Conservation (phyloP, 805 yeast species). For the Saccharomycopsis babjevae region DNA sequence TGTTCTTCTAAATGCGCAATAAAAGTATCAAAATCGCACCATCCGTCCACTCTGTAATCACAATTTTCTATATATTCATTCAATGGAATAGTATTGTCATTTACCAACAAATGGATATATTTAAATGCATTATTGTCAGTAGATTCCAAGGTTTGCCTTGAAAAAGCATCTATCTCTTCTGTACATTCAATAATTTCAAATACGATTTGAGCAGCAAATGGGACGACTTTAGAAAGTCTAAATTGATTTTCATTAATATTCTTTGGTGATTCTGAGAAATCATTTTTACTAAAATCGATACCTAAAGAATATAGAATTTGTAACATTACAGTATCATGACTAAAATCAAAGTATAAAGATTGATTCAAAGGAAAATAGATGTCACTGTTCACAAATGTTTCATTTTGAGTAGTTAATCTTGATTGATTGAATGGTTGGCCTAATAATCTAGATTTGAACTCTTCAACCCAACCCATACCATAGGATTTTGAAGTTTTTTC, state of each 20-base stretch:
- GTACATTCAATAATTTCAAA: conserved; percentile 19
- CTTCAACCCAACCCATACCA: conserved; percentile 47
- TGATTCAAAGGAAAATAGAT: conserved; percentile 31
- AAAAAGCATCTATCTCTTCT: conserved; percentile 14
- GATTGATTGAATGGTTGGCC: conserved; percentile 40
- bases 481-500: conserved; percentile 43
- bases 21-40: conserved; percentile 18
- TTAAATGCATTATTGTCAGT: not conserved
- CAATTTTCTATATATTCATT: conserved; percentile 13
- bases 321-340: conserved; percentile 59
- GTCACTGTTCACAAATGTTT: conserved; percentile 25
- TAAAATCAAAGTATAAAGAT: conserved; percentile 55
- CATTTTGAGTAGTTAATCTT: conserved; percentile 37
- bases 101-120: conserved; percentile 18
- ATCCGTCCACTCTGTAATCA: conserved; percentile 20
- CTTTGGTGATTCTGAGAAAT: conserved; percentile 7
- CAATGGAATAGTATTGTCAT: conserved; percentile 18
- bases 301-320: conserved; percentile 57
- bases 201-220: conserved; percentile 16
- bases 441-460: conserved; percentile 30
- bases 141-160: not conserved
- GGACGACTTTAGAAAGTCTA: conserved; percentile 8
- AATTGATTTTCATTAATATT: not conserved
- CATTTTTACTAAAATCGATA: conserved; percentile 21
- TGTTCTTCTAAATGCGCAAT: conserved; percentile 12